phyloP scores from a whole-genome alignment of 169 alveolate species.

The Eimeria acervulina region DNA sequence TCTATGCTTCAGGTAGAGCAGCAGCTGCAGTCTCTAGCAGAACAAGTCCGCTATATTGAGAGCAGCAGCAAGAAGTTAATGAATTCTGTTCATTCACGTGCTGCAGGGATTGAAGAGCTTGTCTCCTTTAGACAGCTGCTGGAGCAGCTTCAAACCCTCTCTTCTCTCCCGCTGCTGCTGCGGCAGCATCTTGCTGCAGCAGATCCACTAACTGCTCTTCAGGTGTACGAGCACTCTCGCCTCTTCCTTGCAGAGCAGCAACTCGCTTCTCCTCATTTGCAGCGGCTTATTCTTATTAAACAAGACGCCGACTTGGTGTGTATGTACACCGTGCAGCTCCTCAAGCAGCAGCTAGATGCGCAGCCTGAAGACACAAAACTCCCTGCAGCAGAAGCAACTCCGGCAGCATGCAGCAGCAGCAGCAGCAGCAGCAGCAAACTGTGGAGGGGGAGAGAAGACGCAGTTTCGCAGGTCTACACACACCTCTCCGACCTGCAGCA shows the following conservation, averaged over 20 bases:
- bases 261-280: conserved; percentile 21
- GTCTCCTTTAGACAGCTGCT: conserved; percentile 71
- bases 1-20: conserved; percentile 84
- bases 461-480: neutral
- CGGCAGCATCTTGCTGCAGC: conserved; percentile 27
- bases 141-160: conserved; percentile 73
- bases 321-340: conserved; percentile 29
- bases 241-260: conserved; percentile 67
- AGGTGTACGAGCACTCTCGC: conserved; percentile 47
- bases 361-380: neutral
- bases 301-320: conserved; percentile 6
- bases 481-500: conserved; percentile 18
- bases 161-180: conserved; percentile 64
- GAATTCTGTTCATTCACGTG: conserved; percentile 46
- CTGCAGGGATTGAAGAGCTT: conserved; percentile 74
- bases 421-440: conserved; percentile 25
- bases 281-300: conserved; percentile 34
- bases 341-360: conserved; percentile 63
- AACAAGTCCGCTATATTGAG: conserved; percentile 67
- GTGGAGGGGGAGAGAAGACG: neutral
- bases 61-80: conserved; percentile 57
- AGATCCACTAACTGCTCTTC: conserved; percentile 43
- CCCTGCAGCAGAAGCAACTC: neutral
- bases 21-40: conserved; percentile 81
- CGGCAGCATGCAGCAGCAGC: too few species aligned